These are phyloP conservation scores for Emergomyces orientalis DNA, from an alignment of 2,329 filamentous ascomycete species.

Conservation along the genomic window DNA sequence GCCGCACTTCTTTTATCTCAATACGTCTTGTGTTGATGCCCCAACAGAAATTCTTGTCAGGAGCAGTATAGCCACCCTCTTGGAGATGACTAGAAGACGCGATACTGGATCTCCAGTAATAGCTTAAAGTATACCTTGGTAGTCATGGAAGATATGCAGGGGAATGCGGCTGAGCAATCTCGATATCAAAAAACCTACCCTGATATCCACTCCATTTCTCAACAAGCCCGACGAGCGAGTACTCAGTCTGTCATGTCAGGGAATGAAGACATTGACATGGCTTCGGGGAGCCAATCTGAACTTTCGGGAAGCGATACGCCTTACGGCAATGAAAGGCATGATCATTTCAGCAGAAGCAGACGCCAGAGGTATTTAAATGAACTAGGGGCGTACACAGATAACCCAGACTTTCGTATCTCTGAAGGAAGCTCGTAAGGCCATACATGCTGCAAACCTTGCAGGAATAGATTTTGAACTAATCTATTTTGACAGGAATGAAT, in stretches of 20 bases:
- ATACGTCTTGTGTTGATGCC: background rate
- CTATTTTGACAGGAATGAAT: background rate
- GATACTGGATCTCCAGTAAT: background rate
- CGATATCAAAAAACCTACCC: background rate
- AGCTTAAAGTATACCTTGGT: background rate
- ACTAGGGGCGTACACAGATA: conserved; percentile 3
- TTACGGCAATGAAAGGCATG: conserved; percentile 6
- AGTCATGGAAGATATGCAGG: background rate
- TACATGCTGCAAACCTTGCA: background rate
- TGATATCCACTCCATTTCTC: conserved; percentile 1
- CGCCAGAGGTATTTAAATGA: background rate
- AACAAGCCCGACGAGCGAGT: background rate
- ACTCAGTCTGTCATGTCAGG: background rate
- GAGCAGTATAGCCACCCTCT: background rate
- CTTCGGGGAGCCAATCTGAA: background rate
- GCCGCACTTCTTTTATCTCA: background rate
- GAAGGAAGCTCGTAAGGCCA: background rate
- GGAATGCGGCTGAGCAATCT: background rate
- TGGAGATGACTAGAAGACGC: background rate
- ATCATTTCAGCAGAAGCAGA: background rate
- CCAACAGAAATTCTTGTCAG: background rate
- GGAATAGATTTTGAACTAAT: background rate
- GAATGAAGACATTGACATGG: conserved; percentile 1
- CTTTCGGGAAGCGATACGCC: conserved; percentile 7
- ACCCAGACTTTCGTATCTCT: conserved; percentile 1